Base-by-base conservation (phyloP, 140 eudicot species). In the Senecio squalidus region DNA sequence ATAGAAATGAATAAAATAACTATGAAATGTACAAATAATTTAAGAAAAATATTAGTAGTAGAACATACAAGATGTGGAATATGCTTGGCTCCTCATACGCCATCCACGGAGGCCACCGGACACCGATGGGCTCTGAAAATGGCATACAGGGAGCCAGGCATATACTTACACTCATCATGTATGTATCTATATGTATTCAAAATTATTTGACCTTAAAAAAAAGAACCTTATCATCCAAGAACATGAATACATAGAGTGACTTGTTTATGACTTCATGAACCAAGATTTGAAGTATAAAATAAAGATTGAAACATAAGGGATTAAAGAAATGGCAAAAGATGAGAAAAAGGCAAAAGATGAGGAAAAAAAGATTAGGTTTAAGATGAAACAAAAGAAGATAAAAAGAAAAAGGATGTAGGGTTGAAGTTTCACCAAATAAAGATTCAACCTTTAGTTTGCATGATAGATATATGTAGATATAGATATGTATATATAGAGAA, bases 121-220 rank as follows among this genome's bases (percentile, higher is more conserved):
- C 5, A 15, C 68, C 85, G 76, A 45, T 75, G 86, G 67, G 84
- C 81, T 87, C 89, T 70, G 78, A 76, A 84, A 71, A 84, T 87
- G 96, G 96, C 96, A 87, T 87, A 87, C 96, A 87, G 96, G 96
- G 96, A 87, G 96, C 96, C 96, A 87, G 96, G 96, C 96, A 87
- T 87, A 80, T 74, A 65, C 70, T 14, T 69, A 76, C 52, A 72
- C 69, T 34, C 69, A 73, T 50, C 68, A 6, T 77, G 56, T 34
- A 46, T 69, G 51, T 29, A 40, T 48, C 28, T 76, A 60, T 36
- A 18, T 53, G 11, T 67, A 70, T 15, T 28, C 24, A 18, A 17
- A 62, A 22, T 3, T 63, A 30, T 50, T 63, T 49, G 58, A 66
- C 68, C 74, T 66, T 39, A 57, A 27, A 65, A 36, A 44, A 17